These are phyloP conservation scores for Sporodiniella umbellata DNA, from an alignment of 371 early-diverging fungal species.

Conservation along the genomic window DNA sequence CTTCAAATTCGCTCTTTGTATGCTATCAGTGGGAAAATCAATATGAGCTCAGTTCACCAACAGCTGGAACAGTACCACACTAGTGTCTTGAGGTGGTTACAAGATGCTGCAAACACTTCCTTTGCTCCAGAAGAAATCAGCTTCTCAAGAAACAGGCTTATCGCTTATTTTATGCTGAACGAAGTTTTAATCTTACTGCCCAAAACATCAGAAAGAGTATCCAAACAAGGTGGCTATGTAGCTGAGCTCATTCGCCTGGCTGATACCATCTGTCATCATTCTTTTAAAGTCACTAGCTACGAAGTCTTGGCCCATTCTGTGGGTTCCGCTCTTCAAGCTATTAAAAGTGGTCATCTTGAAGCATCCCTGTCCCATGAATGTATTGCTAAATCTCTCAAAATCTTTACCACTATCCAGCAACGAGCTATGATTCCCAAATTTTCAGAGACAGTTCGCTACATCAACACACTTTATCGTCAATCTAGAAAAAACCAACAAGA, in stretches of 20 bases:
- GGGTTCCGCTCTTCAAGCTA: constrained; percentile 11
- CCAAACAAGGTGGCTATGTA: constrained; percentile 9
- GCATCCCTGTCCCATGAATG: background rate
- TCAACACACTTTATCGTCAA: background rate
- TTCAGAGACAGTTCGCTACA: background rate
- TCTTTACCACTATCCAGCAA: background rate
- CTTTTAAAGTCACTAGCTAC: constrained; percentile 2
- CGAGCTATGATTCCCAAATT: background rate
- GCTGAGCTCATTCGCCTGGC: constrained; percentile 1
- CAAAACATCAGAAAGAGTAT: background rate
- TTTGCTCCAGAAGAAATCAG: background rate
- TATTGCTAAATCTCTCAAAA: background rate
- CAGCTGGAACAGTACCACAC: background rate
- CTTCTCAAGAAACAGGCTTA: background rate
- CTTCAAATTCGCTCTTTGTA: constrained; percentile 9
- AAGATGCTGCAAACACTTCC: background rate
- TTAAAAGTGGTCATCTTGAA: background rate
- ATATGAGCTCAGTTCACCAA: background rate
- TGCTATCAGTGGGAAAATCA: background rate
- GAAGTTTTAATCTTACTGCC: constrained; percentile 12
- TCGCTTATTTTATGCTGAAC: constrained; percentile 8
- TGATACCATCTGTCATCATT: constrained; percentile 3
- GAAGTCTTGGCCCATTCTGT: constrained; percentile 11
- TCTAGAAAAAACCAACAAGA: background rate
- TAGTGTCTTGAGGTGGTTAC: constrained; percentile 9